Base-by-base conservation (phyloP, 2,329 filamentous ascomycete species). In the Thelonectria blattea region DNA sequence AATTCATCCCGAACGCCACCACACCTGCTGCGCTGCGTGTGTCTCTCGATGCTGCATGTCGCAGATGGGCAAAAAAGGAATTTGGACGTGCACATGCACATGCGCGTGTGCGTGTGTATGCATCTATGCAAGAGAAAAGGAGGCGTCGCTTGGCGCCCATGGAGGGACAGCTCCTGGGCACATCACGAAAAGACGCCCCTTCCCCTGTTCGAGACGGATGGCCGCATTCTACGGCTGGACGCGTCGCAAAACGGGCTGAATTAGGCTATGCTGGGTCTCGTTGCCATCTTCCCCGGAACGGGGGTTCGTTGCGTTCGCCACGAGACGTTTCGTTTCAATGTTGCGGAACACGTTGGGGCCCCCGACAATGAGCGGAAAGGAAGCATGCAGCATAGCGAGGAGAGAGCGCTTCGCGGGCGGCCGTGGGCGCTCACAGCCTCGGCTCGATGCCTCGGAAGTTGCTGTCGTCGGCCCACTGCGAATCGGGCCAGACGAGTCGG, bases 401-500 rank as follows among this genome's bases (percentile, higher is more conserved):
- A 60, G 30, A 46, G 43, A 30, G 43, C 50, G 53, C 51, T 49
- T 18, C 15, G 48, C 20, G 18, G 39, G 43, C n/a, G 50, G 52
- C 14, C 5, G 17, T 22, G 4, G 15, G 27, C 22, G 42, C 67
- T 81, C 83, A 97, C 77, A 97, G 79, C 68, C 91, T 87, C 75
- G 91, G 93, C 78, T 97, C 92, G 61, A 95, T 81, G 47, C 87
- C 85, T 60, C 87, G 83, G 76, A 87, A 83, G 58, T 79, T 85
- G 69, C 88, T 84, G 71, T 92, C 88, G 61, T 89, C 88, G 18
- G 92, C 91, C 91, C 93, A 96, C 68, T 90, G 86, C 42, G 86
- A 88, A 69, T 96, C 92, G 2, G 95, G 95, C 95, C 95, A 99
- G 65, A 99, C 90, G 65, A 90, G 83, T 60, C 90, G 88, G 74